Evolutionary conservation across 2,329 filamentous ascomycete genomes (phyloP), one percentile per base, ranked within the genome.

Genomic region (Fusarium bactridioides): DNA sequence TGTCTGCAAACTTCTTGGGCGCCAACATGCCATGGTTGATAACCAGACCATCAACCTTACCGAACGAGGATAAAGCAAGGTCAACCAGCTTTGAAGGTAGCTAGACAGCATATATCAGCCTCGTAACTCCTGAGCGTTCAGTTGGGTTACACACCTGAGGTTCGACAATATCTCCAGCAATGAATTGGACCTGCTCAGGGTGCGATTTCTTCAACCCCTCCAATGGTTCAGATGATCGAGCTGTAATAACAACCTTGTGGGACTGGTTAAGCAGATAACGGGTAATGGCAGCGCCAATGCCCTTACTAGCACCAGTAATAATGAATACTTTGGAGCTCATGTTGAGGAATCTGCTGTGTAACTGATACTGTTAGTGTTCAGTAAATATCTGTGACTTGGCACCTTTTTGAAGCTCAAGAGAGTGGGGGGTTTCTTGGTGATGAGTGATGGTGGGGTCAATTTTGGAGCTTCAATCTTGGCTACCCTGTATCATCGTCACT

Each of bases 11-110:
- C 56, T 89, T 89, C 45, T 97, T 91, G 3, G 94, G 93, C n/a
- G 90, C 88, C 48, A 99, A 83, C 2, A 90, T 86, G 25, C 94
- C 95, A 79, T 99, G 96, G 81, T 98, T 98, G 69, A 98, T 84
- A 18, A 99, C 89, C 48, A 99, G 80, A 4, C 91, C 92, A 79
- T 99, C 94, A 9, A 99, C 82, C 54, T 84, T 86, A 15, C 91
- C 92, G 80, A 94, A 98, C 1, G 88, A 83, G 33, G 87, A 83
- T 16, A 92, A 78, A 0, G 94, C 92, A 2, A 90, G 82, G 7
- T 91, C 85, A 9, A 94, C 89, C 9, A 92, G 88, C 78, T 88
- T 88, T 3, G 86, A 81, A 8, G 89, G 88, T 33, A 92, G 81
- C 87, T 88, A 61, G 21, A 41, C 10, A 44, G 33, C 6, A 15